These are phyloP conservation scores for Margaritispora aquatica DNA, from an alignment of 495 filamentous ascomycete species.

Conservation along the genomic window DNA sequence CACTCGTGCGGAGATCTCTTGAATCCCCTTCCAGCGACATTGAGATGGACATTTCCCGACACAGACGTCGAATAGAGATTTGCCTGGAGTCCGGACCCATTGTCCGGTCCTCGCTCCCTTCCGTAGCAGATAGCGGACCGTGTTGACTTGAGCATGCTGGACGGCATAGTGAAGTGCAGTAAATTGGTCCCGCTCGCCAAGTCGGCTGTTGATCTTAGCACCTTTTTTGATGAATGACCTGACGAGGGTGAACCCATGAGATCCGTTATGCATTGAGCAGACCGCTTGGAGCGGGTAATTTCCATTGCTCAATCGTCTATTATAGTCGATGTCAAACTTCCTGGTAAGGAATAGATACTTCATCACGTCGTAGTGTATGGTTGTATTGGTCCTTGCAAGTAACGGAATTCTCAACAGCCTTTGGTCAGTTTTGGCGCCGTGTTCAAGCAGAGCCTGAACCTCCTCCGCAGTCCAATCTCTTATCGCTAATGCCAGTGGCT, in stretches of 20 bases:
- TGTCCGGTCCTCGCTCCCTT: constrained; percentile 3
- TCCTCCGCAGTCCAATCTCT: not conserved
- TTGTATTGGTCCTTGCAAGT: not conserved
- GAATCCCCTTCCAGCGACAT: not conserved
- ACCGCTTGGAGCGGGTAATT: not conserved
- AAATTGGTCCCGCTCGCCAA: not conserved
- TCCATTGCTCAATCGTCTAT: constrained; percentile 1
- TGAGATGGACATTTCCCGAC: constrained; percentile 1
- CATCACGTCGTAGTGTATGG: not conserved
- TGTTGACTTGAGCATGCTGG: constrained; percentile 4
- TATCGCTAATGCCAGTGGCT: constrained; percentile 2
- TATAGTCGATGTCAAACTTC: not conserved
- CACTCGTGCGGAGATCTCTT: constrained; percentile 5
- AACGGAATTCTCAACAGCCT: not conserved
- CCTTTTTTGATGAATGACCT: not conserved
- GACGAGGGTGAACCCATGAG: not conserved
- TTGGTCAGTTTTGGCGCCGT: not conserved
- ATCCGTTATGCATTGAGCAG: not conserved
- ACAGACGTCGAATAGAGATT: constrained; percentile 8
- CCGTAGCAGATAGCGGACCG: constrained; percentile 3
- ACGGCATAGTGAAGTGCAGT: constrained; percentile 1
- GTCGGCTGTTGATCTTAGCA: not conserved
- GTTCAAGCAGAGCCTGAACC: not conserved
- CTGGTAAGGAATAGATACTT: not conserved
- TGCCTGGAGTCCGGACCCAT: constrained; percentile 3